phyloP scores from a whole-genome alignment of 495 filamentous ascomycete species.

The Xylona heveae region DNA sequence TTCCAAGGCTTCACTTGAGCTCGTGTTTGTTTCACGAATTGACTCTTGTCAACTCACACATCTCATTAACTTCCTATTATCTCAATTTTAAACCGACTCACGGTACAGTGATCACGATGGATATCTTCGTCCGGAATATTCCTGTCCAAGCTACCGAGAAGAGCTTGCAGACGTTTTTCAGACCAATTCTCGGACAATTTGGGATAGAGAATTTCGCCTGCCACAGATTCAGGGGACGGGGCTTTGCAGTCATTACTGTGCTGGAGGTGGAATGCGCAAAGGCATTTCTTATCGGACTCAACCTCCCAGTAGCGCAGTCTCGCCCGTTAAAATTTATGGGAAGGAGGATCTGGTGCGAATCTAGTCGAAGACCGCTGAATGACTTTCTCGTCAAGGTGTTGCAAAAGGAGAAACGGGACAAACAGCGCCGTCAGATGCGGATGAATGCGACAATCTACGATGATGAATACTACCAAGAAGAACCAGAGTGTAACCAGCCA shows the following conservation, averaged over 20 bases:
- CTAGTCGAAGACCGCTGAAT: slow-evolving; percentile 19
- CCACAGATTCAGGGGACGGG: slow-evolving; percentile 15
- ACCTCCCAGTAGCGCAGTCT: slow-evolving; percentile 8
- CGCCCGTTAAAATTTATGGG: slow-evolving; percentile 21
- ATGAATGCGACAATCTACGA: slow-evolving; percentile 2
- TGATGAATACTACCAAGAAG: background rate
- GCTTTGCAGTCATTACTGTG: slow-evolving; percentile 18
- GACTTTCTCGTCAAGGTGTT: slow-evolving; percentile 19
- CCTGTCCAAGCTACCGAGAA: slow-evolving; percentile 15
- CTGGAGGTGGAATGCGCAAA: slow-evolving; percentile 12
- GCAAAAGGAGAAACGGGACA: slow-evolving; percentile 15
- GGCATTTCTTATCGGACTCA: slow-evolving; percentile 13
- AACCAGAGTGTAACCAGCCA: slow-evolving; percentile 5
- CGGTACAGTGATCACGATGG: too few species aligned
- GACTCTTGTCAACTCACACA: too few species aligned
- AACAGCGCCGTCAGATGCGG: slow-evolving; percentile 2
- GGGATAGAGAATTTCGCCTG: slow-evolving; percentile 15
- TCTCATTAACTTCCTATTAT: too few species aligned
- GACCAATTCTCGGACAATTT: slow-evolving; percentile 13
- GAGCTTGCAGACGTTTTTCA: slow-evolving; percentile 16
- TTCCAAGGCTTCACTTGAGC: too few species aligned
- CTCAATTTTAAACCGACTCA: too few species aligned
- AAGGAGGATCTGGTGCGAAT: slow-evolving; percentile 17
- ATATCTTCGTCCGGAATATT: slow-evolving; percentile 20
- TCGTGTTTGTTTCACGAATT: too few species aligned